Evolutionary conservation across 495 filamentous ascomycete genomes (phyloP), one percentile per base, ranked within the genome.

Genomic region (Hypoxylon fuscum): DNA sequence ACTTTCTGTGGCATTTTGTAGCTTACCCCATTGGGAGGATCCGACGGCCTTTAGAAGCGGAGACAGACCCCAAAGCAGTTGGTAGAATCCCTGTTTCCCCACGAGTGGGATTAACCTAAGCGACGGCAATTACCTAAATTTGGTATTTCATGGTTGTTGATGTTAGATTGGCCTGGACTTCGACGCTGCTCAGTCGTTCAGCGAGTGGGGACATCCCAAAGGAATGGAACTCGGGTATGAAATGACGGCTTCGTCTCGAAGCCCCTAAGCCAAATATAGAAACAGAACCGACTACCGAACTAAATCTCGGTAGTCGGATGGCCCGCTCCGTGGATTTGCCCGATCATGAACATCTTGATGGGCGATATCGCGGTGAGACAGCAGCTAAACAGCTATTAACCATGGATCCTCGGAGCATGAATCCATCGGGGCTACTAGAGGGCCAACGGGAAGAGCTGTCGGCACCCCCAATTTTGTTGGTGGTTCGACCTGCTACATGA

Each of bases 301-400:
- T 25, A 12, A 14, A 9, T 11, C 9, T 55, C 41, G 52, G 52
- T 53, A 42, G 37, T 53, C 49, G 49, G 49, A 32, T 53, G 5
- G 5, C n/a, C 25, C 11, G 27, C 6, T 34, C 49, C 49, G 42
- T 37, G 20, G 10, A 31, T 38, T 41, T 12, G 22, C 35, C 22
- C 14, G 23, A 53, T 41, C 22, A 4, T 41, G 7, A 37, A 40
- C 20, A 20, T 22, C 15, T 42, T 20, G 49, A 53, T 17, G 23
- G 23, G 14, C 23, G 14, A 42, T 31, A 10, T 9, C 10, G 1
- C n/a, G n/a, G n/a, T n/a, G n/a, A 10, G 5, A 21, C 23, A 14
- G 22, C 20, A 15, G 20, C 20, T 23, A 35, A 15, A 35, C 25
- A 40, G 21, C 21, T 17, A n/a, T 31, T 41, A 41, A n/a, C n/a